Percentiles rank a stretch among this genome's conserved stretches.
Conservation (phyloP, 257 asterid species). For the Haberlea rhodopensis region DNA sequence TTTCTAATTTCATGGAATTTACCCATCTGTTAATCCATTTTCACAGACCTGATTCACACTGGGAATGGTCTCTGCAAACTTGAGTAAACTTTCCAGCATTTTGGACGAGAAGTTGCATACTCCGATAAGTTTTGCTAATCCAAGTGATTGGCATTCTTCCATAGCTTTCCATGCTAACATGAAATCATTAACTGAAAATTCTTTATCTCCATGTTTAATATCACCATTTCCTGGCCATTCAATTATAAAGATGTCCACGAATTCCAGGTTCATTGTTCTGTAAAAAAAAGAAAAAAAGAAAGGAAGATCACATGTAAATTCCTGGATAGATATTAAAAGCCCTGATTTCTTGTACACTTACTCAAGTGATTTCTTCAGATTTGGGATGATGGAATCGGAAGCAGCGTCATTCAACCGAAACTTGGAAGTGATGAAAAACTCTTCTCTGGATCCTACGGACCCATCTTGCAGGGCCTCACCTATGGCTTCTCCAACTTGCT, state of each 20-base stretch:
- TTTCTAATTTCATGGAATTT: not conserved
- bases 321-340: not conserved
- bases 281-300: too few species aligned
- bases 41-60: conserved; percentile 17
- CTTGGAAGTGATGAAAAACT: conserved; percentile 16
- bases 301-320: not conserved
- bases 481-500: conserved; percentile 19
- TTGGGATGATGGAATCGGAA: not conserved
- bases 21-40: not conserved
- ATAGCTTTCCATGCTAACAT: conserved; percentile 11
- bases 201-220: not conserved
- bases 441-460: conserved; percentile 15
- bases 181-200: not conserved
- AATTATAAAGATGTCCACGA: conserved; percentile 9
- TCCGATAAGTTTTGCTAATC: conserved; percentile 20
- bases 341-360: not conserved
- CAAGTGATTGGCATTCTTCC: conserved; percentile 17
- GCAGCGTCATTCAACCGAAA: not conserved
- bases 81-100: conserved; percentile 8
- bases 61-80: conserved; percentile 4
- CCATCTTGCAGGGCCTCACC: conserved; percentile 9
- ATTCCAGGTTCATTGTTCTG: not conserved
- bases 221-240: not conserved
- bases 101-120: conserved; percentile 12
- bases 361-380: too few species aligned